phyloP scores from a whole-genome alignment of 345 rosid genomes.

The Erodium maritimum region DNA sequence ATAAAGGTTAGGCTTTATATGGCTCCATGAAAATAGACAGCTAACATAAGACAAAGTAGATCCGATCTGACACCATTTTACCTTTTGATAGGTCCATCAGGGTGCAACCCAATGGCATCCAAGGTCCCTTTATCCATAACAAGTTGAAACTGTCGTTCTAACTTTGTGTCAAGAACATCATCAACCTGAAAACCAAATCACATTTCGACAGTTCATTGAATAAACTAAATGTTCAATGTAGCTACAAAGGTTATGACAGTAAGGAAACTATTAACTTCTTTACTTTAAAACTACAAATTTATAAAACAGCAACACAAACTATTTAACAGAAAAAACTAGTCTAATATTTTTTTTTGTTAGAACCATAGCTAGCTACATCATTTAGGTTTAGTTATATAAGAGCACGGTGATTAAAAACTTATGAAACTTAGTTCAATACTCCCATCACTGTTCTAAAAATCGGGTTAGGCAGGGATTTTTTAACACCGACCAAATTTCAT shows the following conservation, averaged over 20 bases:
- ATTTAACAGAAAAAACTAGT: no score
- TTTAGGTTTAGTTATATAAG: not conserved
- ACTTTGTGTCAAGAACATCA: conserved; percentile 74
- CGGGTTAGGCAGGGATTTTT: no score
- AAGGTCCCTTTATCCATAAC: conserved; percentile 96
- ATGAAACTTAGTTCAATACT: not conserved
- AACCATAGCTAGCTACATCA: not conserved
- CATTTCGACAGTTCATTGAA: not conserved
- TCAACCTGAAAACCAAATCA: conserved; percentile 43
- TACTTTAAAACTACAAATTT: no score
- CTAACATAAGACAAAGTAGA: not conserved
- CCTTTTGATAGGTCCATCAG: conserved; percentile 88
- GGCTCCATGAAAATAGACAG: not conserved
- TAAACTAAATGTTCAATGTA: not conserved
- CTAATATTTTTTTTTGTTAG: no score
- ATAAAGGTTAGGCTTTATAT: not conserved
- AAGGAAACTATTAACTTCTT: no score
- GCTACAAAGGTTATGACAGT: no score
- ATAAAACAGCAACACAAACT: no score
- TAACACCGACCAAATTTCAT: no score
- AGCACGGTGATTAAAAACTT: not conserved
- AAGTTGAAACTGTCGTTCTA: conserved; percentile 59
- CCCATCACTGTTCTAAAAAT: no score
- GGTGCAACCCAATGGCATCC: conserved; percentile 97
- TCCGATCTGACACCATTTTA: conserved; percentile 11